Evolutionary conservation across 2,329 filamentous ascomycete genomes (phyloP), one percentile per base, ranked within the genome.

Genomic region (Ophiostoma pallidulum): DNA sequence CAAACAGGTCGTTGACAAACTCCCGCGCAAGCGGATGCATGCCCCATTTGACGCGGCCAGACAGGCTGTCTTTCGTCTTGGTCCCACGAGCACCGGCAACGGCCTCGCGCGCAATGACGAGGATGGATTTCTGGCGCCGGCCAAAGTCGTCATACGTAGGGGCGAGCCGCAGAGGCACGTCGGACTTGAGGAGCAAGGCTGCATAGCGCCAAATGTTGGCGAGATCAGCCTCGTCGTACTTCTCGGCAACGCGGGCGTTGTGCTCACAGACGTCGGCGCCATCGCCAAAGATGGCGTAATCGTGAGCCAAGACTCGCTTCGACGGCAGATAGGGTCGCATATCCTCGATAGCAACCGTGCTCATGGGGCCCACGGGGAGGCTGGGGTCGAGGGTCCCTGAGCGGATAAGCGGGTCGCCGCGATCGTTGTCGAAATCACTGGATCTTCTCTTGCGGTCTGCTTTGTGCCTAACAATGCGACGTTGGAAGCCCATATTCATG

Each of bases 191-290:
- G 6, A 97, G 71, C 49, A 96, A 70, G 16, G 79, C 82, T 47
- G 88, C 72, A 54, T 96, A 83, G 41, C 77, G 78, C 92, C 92
- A 98, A 7, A 94, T 77, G 56, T 88, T 79, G 22, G 84, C 82
- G 26, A 94, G 66, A 53, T 95, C 86, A 13, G 71, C 63, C 53
- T 79, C 76, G 4, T 83, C 86, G 55, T 84, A 74, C 53, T 78
- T 81, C 55, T 80, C 74, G 8, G 91, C 90, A 39, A 94, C 80
- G 1, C 68, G 66, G 8, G 89, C 86, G 62, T 98, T 98, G 58
- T 94, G 84, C 38, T 77, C 72, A 63, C 91, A 97, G 4, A 95
- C 80, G 32, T 84, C 77, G n/a, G 80, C 77, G 1, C 85, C 84
- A 51, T 89, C 80, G 4, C 89, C 89, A 61, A 92, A 90, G 13